Conservation (phyloP, 192 early-diverging fungal species). For the Coemansia sp. region DNA sequence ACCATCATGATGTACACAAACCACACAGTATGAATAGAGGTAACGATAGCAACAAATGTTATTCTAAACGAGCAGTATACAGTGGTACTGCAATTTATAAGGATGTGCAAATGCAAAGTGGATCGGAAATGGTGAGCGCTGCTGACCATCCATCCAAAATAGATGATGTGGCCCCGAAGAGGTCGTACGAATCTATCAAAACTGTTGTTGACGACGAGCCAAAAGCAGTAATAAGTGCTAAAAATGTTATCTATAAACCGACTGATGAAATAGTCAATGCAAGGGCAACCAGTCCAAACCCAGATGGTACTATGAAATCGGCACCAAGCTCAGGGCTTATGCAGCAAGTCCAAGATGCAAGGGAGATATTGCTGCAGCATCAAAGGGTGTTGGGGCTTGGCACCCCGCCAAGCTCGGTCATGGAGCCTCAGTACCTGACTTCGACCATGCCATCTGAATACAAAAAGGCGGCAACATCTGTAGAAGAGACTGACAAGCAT, state of each 20-base stretch:
- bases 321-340: background rate
- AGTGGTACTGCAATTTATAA: background rate
- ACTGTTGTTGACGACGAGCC: background rate
- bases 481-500: background rate
- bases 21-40: background rate
- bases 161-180: background rate
- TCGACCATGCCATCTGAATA: background rate
- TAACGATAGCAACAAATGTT: background rate
- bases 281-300: background rate
- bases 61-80: background rate
- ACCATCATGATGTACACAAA: background rate
- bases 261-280: background rate
- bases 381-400: slow-evolving; percentile 13
- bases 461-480: background rate
- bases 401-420: slow-evolving; percentile 1
- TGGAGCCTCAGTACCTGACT: background rate
- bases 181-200: background rate
- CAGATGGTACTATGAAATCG: background rate
- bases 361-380: slow-evolving; percentile 34
- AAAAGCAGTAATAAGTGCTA: background rate
- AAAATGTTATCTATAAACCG: background rate
- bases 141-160: background rate
- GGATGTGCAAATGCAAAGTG: background rate
- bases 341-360: slow-evolving; percentile 24
- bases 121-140: background rate